Percentiles rank a stretch among this genome's conserved stretches.
Conservation (phyloP, 306 rosid species). For the Sphenostylis stenocarpa region DNA sequence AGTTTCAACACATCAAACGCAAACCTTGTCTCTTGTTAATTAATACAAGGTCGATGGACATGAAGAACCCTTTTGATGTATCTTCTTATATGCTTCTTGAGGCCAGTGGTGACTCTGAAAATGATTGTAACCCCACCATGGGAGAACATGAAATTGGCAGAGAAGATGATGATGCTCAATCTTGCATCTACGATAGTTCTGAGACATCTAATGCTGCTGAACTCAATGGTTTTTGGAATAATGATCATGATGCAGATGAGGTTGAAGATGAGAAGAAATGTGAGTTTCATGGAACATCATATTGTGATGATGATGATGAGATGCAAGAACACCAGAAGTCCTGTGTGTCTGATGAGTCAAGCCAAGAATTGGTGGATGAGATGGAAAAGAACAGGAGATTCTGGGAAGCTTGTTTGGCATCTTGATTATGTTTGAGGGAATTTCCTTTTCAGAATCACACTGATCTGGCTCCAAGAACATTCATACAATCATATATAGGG, state of each 20-base stretch:
- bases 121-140: slow-evolving; percentile 26
- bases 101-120: slow-evolving; percentile 83
- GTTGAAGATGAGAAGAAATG: slow-evolving; percentile 26
- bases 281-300: slow-evolving; percentile 32
- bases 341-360: slow-evolving; percentile 59
- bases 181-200: slow-evolving; percentile 60
- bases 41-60: slow-evolving; percentile 33
- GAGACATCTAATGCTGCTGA: slow-evolving; percentile 29
- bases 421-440: slow-evolving; percentile 35
- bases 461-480: not conserved
- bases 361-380: slow-evolving; percentile 59
- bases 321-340: slow-evolving; percentile 44
- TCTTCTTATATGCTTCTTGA: slow-evolving; percentile 66
- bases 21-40: not conserved
- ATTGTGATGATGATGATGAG: slow-evolving; percentile 39
- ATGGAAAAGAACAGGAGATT: slow-evolving; percentile 72
- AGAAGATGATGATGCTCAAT: slow-evolving; percentile 65
- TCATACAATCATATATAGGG: not conserved
- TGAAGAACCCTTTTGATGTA: slow-evolving; percentile 30
- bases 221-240: slow-evolving; percentile 13
- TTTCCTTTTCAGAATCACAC: not conserved
- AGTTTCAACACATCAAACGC: not conserved
- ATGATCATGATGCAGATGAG: slow-evolving; percentile 9
- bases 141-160: slow-evolving; percentile 18
- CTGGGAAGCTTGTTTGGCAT: slow-evolving; percentile 96